These are phyloP conservation scores for Dactylis glomerata DNA, from an alignment of 176 grass and related monocot genomes.

Conservation along the genomic window DNA sequence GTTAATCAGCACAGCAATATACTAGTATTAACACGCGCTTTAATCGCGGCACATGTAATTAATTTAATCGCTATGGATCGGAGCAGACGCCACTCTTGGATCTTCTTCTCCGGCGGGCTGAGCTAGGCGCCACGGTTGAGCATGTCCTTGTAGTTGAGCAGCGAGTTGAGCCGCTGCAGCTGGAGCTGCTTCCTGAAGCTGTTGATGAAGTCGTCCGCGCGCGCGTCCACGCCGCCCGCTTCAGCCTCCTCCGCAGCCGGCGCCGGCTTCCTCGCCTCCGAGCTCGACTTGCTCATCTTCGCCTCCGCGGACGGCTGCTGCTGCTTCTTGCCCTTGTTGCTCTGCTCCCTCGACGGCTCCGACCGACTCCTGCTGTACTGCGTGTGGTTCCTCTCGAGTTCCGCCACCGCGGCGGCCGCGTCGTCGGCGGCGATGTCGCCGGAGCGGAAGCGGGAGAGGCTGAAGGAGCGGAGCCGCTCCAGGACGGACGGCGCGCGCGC, in stretches of 20 bases:
- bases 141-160: slow-evolving; percentile 75
- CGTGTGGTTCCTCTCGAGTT: not conserved
- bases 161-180: slow-evolving; percentile 85
- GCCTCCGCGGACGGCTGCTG: not conserved
- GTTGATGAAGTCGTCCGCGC: slow-evolving; percentile 80
- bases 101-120: not conserved
- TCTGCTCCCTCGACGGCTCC: slow-evolving; percentile 40
- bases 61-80: not conserved
- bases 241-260: not conserved
- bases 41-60: not conserved
- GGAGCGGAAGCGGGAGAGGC: slow-evolving; percentile 60
- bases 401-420: not conserved
- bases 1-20: not conserved
- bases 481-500: slow-evolving; percentile 53
- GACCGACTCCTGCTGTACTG: slow-evolving; percentile 55
- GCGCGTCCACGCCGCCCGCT: slow-evolving; percentile 36
- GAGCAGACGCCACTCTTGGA: not conserved
- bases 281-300: slow-evolving; percentile 42
- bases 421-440: slow-evolving; percentile 29
- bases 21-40: not conserved
- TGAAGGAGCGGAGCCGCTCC: slow-evolving; percentile 65
- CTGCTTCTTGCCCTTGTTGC: slow-evolving; percentile 21
- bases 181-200: slow-evolving; percentile 69
- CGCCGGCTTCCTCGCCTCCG: slow-evolving; percentile 6
- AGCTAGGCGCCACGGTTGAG: slow-evolving; percentile 39